Base-by-base conservation (phyloP, 306 rosid species). In the Acacia crassicarpa region DNA sequence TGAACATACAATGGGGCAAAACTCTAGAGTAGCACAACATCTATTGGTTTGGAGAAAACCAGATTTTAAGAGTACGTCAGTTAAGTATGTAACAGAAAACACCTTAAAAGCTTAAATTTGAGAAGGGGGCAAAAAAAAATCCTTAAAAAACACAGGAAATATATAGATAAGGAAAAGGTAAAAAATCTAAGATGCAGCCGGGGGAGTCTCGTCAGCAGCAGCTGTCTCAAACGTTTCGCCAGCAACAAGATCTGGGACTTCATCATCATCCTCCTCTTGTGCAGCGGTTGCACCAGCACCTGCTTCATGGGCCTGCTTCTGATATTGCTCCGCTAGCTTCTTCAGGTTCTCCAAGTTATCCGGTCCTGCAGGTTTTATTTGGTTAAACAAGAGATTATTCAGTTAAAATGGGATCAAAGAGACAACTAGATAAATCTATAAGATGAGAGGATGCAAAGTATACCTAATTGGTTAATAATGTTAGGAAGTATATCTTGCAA, bases 401-500 rank as follows among this genome's bases (percentile, higher is more conserved):
- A 45, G 72, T 4, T 11, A 6, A 25, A 23, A 43, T 14, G 43
- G 23, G 51, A 16, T 43, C 6, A 16, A 77, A 49, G 61, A 43
- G 44, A 41, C 46, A 9, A 69, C n/a, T 2, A 69, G 32, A 16
- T 33, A 62, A 70, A 20, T 4, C 1, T 3, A 46, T 1, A 56
- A 20, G 17, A 11, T 2, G 7, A 40, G 12, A 23, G 12, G 14
- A 43, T 19, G 27, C 10, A 23, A 40, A 19, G 51, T 49, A 71
- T 83, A 92, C 99, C 99, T 87, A 95, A 87, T 83, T 95, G 99
- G 83, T 91, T 88, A 86, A 95, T 91, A 67, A 95, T 92, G 85
- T 86, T 92, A 16, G 99, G 99, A 69, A 95, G 98, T 65, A 95
- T 91, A 80, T 95, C 99, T 83, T 95, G 99, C 94, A 95, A 91